A percentile compares a stretch with the other conserved stretches of the same genome.
These are phyloP conservation scores for Hydrangea macrophylla DNA, from an alignment of 148 eudicot genomes.

Conservation along the genomic window DNA sequence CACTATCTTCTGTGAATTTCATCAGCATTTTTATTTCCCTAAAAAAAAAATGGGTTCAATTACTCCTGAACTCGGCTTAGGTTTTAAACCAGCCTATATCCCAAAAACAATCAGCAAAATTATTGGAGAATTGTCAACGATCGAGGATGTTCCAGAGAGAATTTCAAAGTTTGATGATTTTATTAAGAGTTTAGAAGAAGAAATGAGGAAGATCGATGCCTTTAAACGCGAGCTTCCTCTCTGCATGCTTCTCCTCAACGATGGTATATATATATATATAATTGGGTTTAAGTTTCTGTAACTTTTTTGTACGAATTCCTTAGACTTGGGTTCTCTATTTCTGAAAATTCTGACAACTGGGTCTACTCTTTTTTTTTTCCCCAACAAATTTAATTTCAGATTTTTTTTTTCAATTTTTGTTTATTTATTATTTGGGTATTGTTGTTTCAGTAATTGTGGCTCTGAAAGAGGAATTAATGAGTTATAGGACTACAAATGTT, in stretches of 20 bases:
- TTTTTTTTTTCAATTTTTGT: no score
- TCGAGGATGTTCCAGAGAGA: conserved; percentile 33
- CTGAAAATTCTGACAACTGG: neutral
- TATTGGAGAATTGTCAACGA: conserved; percentile 32
- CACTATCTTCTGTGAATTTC: no score
- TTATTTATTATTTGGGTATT: conserved; percentile 8
- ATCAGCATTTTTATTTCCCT: no score
- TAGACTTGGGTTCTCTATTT: conserved; percentile 1
- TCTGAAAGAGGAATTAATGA: conserved; percentile 42
- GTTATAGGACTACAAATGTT: conserved; percentile 32
- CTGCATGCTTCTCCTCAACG: conserved; percentile 55
- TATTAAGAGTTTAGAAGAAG: conserved; percentile 45
- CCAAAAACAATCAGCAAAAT: conserved; percentile 36
- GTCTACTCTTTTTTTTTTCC: neutral
- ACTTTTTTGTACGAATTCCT: no score
- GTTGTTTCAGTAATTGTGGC: conserved; percentile 48
- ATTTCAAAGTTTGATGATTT: conserved; percentile 38
- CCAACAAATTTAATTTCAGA: conserved; percentile 15
- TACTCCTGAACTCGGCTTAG: conserved; percentile 46
- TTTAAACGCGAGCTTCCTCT: conserved; percentile 77
- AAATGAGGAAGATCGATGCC: conserved; percentile 57
- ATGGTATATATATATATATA: no score
- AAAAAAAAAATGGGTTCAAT: conserved; percentile 45
- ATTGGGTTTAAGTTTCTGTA: neutral
- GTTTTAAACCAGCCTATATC: conserved; percentile 34